Conservation (phyloP, 768 basidiomycete species). For the Serendipita sp. region DNA sequence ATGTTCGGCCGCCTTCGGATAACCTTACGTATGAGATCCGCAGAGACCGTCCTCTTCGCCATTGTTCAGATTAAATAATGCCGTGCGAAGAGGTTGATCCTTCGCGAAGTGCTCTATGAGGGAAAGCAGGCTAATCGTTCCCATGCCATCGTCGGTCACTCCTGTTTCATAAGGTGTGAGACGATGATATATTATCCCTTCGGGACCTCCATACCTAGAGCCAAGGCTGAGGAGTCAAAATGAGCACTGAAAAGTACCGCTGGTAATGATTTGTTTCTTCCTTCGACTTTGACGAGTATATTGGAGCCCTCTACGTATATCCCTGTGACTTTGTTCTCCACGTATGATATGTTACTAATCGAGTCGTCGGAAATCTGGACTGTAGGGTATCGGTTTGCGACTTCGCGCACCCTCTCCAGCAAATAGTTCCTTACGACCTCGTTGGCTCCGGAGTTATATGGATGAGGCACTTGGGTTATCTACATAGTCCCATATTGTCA, state of each 20-base stretch:
- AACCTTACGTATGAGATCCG: conserved; percentile 47
- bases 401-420: conserved; percentile 32
- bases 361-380: conserved; percentile 12
- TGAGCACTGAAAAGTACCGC: conserved; percentile 63
- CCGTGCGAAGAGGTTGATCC: conserved; percentile 39
- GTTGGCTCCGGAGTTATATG: conserved; percentile 65
- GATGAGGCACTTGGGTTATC: conserved; percentile 58
- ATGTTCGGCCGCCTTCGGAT: conserved; percentile 7
- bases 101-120: conserved; percentile 36
- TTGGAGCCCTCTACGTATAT: conserved; percentile 25
- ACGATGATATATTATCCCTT: neutral
- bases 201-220: neutral
- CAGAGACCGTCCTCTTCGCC: conserved; percentile 67
- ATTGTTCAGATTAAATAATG: conserved; percentile 74
- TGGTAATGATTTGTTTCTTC: conserved; percentile 31
- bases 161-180: conserved; percentile 26
- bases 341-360: conserved; percentile 26
- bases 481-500: conserved; percentile 10
- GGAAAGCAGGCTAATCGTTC: conserved; percentile 46
- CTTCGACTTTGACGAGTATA: conserved; percentile 47
- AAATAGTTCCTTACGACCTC: conserved; percentile 48
- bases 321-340: conserved; percentile 31
- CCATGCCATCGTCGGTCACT: conserved; percentile 67
- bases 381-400: conserved; percentile 25
- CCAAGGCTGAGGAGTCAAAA: conserved; percentile 22